A percentile compares a stretch with the other conserved stretches of the same genome.
Conservation (phyloP, 352 stramenopile species). For the Globisporangium orthogonon region DNA sequence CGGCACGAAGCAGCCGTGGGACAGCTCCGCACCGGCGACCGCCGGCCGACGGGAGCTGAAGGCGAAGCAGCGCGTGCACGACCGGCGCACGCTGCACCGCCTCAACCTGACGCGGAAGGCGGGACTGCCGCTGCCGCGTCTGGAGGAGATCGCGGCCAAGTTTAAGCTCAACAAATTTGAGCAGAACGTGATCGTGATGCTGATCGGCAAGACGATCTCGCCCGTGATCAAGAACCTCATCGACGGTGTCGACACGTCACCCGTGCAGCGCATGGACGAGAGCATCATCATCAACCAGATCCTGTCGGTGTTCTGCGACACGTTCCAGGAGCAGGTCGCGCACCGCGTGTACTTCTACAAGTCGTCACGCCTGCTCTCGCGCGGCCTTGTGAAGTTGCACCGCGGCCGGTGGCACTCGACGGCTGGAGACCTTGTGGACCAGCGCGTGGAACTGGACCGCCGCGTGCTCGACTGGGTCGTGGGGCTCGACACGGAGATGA, state of each 20-base stretch:
- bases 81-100: conserved; percentile 54
- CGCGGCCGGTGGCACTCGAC: conserved; percentile 80
- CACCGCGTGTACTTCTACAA: conserved; percentile 89
- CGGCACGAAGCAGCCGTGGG: conserved; percentile 76
- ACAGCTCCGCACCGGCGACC: conserved; percentile 49
- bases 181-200: conserved; percentile 87
- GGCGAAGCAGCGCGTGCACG: conserved; percentile 81
- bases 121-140: conserved; percentile 48
- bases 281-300: conserved; percentile 89
- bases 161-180: conserved; percentile 86
- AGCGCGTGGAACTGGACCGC: conserved; percentile 80
- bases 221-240: conserved; percentile 87
- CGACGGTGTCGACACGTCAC: conserved; percentile 77
- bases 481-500: conserved; percentile 85
- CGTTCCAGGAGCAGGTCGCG: conserved; percentile 83
- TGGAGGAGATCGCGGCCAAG: conserved; percentile 68
- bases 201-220: conserved; percentile 88
- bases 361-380: conserved; percentile 65
- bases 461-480: conserved; percentile 86
- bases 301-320: conserved; percentile 84
- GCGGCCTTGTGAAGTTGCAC: conserved; percentile 77
- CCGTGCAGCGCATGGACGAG: conserved; percentile 85
- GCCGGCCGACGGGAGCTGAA: conserved; percentile 76
- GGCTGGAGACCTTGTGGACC: conserved; percentile 79
- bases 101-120: conserved; percentile 59